Base-by-base conservation (phyloP, 2,329 filamentous ascomycete genomes). In the Pseudopyricularia cyperi region DNA sequence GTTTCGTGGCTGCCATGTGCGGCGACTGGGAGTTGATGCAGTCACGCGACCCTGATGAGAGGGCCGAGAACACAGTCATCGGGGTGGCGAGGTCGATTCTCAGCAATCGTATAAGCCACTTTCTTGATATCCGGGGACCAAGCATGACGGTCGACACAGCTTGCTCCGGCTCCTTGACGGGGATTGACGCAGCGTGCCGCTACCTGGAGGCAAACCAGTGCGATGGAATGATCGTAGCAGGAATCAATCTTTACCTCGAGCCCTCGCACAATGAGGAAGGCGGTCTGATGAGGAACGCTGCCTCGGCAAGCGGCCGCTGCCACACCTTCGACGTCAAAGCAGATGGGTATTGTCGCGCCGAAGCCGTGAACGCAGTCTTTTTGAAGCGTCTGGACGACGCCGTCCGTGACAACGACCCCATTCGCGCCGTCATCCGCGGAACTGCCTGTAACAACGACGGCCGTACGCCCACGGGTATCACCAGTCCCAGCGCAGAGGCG, bases 301-400 rank as follows among this genome's bases (percentile, higher is more conserved):
- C 58, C 9, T 32, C 46, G 28, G 46, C 46, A 19, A 42, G 17
- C 37, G 59, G 55, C 2, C 52, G 50, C 9, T 64, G 58, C 52
- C 56, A 64, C 47, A 60, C 58, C 3, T 73, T 68, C 28, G 71
- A 73, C 53, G 54, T 58, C 1, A 55, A 56, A 3, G 74, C 69
- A 0, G 63, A 71, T 52, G 74, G 74, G 0, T 77, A 75, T 54
- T 66, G 62, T 1, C 62, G 69, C 12, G 72, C 68, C 1, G 74
- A 77, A 53, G 73, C 69, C 1, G 59, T 69, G 8, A 65, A 58
- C 4, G 58, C 63, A 7, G 39, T 76, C 1, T 52, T 72, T 0
- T 49, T 77, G 1, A 76, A 76, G 60, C 61, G 61, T 0, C 59
- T 76, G 0, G 57, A 60, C 3, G 65, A 68, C 51, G 73, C 74